Conservation (phyloP, 306 rosid genomes). For the Vigna radiata region DNA sequence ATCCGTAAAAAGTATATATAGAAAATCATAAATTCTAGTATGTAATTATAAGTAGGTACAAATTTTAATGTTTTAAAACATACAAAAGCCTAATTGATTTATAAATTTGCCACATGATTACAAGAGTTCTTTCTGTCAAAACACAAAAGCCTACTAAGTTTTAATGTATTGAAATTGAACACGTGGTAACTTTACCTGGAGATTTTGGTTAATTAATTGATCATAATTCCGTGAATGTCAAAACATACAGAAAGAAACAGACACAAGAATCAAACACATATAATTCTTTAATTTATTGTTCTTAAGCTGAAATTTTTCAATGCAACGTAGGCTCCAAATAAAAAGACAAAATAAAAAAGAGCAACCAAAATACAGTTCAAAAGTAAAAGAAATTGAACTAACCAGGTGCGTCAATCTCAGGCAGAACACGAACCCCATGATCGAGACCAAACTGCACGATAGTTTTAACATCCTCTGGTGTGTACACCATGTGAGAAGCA, state of each 20-base stretch:
- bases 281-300: background rate
- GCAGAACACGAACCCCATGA: slow-evolving; percentile 82
- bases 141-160: background rate
- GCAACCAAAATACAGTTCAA: background rate
- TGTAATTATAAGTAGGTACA: too few species aligned
- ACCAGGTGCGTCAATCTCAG: slow-evolving; percentile 93
- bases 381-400: slow-evolving; percentile 33
- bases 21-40: too few species aligned
- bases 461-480: slow-evolving; percentile 61
- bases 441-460: slow-evolving; percentile 78
- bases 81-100: background rate
- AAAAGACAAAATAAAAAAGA: background rate
- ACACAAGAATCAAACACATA: background rate
- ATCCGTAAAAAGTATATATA: too few species aligned
- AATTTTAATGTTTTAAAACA: too few species aligned
- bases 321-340: background rate
- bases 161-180: background rate
- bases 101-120: background rate
- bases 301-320: background rate
- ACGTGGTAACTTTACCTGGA: background rate
- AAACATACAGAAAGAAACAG: background rate
- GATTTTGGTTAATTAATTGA: background rate
- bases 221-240: background rate
- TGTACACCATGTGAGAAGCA: slow-evolving; percentile 68
- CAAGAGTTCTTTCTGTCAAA: background rate